phyloP scores from a whole-genome alignment of 75 land plant genomes.

The Azolla pinnata region DNA sequence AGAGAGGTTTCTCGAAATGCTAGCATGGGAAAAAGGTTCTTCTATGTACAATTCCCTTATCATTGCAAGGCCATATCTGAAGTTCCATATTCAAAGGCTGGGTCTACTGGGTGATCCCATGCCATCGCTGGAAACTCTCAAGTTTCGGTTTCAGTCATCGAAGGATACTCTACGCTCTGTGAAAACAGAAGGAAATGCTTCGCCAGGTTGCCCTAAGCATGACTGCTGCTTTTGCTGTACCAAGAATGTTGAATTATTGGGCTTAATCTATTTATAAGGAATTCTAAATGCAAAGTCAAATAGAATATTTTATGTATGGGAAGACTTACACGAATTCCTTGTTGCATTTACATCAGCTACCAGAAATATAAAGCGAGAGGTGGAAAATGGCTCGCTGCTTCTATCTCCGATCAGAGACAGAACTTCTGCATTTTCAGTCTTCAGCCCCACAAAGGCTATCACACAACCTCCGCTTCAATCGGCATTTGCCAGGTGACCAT shows the following conservation, averaged over 20 bases:
- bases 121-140: constrained; percentile 24
- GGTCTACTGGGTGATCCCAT: constrained; percentile 27
- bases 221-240: no score
- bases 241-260: no score
- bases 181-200: background rate
- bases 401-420: constrained; percentile 79
- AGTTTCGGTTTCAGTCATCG: background rate
- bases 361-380: no score
- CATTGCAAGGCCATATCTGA: constrained; percentile 20
- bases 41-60: constrained; percentile 34
- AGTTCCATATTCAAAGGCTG: constrained; percentile 15
- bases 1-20: constrained; percentile 23
- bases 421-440: constrained; percentile 33
- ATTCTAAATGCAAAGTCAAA: no score
- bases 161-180: background rate
- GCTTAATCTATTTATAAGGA: no score
- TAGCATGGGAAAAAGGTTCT: constrained; percentile 36
- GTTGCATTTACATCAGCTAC: no score
- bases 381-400: no score
- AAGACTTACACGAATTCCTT: no score
- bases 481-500: constrained; percentile 78
- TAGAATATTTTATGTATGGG: no score
- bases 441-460: constrained; percentile 29
- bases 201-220: no score
- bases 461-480: constrained; percentile 64